Conservation (phyloP, 1,139 yeast species). For the Torulaspora globosa region DNA sequence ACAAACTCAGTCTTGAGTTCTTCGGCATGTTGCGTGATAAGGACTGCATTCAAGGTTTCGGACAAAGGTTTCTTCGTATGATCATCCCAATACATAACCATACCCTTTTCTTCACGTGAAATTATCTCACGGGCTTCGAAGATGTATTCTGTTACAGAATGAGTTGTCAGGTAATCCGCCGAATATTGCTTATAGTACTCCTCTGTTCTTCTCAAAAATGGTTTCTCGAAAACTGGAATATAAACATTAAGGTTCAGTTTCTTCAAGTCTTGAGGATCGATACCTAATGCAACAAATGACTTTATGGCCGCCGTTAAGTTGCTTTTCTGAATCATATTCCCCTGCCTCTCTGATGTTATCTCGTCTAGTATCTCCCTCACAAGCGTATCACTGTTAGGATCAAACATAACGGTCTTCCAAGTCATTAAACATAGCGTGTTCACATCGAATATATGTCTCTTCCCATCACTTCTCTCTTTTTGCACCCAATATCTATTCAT, state of each 20-base stretch:
- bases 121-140: slow-evolving; percentile 78
- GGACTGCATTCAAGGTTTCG: slow-evolving; percentile 67
- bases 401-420: slow-evolving; percentile 84
- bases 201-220: slow-evolving; percentile 69
- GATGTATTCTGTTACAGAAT: slow-evolving; percentile 89
- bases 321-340: slow-evolving; percentile 66
- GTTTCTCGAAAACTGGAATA: slow-evolving; percentile 70
- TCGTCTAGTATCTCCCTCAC: slow-evolving; percentile 70
- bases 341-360: slow-evolving; percentile 74
- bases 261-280: slow-evolving; percentile 76
- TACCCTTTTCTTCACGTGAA: slow-evolving; percentile 74
- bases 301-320: slow-evolving; percentile 72
- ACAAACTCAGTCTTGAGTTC: slow-evolving; percentile 76
- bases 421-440: slow-evolving; percentile 79
- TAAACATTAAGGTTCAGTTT: slow-evolving; percentile 81
- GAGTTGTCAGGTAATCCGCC: slow-evolving; percentile 56
- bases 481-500: slow-evolving; percentile 97
- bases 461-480: slow-evolving; percentile 94
- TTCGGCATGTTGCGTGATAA: slow-evolving; percentile 75
- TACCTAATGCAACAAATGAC: slow-evolving; percentile 74
- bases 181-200: slow-evolving; percentile 73
- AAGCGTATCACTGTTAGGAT: slow-evolving; percentile 54
- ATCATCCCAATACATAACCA: slow-evolving; percentile 78
- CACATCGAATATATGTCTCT: slow-evolving; percentile 84
- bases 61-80: slow-evolving; percentile 76